Conservation (phyloP, 1,284 basidiomycete genomes). For the Moesziomyces antarcticus region DNA sequence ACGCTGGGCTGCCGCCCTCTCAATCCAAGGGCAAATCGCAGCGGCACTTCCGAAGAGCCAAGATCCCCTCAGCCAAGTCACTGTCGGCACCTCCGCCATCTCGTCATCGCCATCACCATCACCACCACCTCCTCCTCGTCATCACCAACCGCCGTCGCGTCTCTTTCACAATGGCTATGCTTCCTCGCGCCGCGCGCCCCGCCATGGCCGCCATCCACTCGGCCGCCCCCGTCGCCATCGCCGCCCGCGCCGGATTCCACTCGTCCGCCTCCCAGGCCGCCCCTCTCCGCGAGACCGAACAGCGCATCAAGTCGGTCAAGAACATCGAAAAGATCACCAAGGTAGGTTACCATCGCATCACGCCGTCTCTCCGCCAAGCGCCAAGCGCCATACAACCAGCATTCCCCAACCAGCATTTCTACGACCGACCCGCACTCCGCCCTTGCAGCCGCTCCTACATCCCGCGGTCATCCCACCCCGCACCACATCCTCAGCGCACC, state of each 20-base stretch:
- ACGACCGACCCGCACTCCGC: too few relatives aligned
- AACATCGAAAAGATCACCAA: slow-evolving; percentile 99
- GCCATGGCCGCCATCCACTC: slow-evolving; percentile 48
- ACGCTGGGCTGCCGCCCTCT: too few relatives aligned
- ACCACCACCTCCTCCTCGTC: background rate
- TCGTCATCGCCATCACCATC: slow-evolving; percentile 1
- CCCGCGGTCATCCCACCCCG: background rate
- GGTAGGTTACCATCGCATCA: slow-evolving; percentile 71
- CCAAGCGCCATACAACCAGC: too few relatives aligned
- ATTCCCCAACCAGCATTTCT: background rate
- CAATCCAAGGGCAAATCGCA: too few relatives aligned
- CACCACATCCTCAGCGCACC: background rate
- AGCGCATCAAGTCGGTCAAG: slow-evolving; percentile 93
- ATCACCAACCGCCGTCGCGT: slow-evolving; percentile 4
- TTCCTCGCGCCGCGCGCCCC: slow-evolving; percentile 57
- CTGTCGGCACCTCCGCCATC: background rate
- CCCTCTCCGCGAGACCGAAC: slow-evolving; percentile 95
- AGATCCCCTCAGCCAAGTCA: too few relatives aligned
- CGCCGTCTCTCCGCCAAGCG: too few relatives aligned
- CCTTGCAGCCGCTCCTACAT: too few relatives aligned
- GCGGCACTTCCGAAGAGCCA: too few relatives aligned
- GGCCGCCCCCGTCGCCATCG: slow-evolving; percentile 42
- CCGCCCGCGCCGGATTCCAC: slow-evolving; percentile 63
- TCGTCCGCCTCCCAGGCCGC: slow-evolving; percentile 83
- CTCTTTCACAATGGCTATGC: slow-evolving; percentile 56